These are phyloP conservation scores for Vitis labrusca DNA, from an alignment of 164 flowering plant species.

Conservation along the genomic window DNA sequence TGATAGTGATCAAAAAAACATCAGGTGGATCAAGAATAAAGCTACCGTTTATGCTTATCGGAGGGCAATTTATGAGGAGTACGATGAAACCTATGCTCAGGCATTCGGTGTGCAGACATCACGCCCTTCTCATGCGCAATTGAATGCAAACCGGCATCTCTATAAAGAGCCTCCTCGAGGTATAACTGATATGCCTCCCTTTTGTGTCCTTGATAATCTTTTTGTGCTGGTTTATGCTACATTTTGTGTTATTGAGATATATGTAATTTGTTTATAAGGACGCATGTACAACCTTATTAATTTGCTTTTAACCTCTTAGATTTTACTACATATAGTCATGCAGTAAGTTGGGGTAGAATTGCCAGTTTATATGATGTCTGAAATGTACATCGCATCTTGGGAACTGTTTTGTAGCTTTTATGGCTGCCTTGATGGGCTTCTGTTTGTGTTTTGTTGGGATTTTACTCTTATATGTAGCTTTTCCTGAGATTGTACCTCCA, in stretches of 20 bases:
- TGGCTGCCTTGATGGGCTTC: too few species aligned
- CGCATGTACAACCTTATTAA: too few species aligned
- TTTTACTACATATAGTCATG: too few species aligned
- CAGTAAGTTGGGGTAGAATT: too few species aligned
- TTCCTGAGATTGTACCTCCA: too few species aligned
- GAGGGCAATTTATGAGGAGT: slow-evolving; percentile 80
- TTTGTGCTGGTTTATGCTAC: not conserved
- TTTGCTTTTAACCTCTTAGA: too few species aligned
- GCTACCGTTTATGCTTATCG: slow-evolving; percentile 65
- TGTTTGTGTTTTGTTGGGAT: too few species aligned
- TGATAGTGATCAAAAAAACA: slow-evolving; percentile 24
- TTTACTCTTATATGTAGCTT: too few species aligned
- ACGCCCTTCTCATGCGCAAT: slow-evolving; percentile 32
- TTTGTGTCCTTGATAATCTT: not conserved
- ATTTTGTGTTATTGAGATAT: not conserved
- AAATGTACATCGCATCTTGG: too few species aligned
- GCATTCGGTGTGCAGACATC: slow-evolving; percentile 72
- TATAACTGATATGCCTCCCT: slow-evolving; percentile 16
- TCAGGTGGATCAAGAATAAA: slow-evolving; percentile 51
- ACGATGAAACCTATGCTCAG: slow-evolving; percentile 91
- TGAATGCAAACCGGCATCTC: slow-evolving; percentile 26
- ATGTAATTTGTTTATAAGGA: too few species aligned
- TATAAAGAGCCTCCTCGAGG: slow-evolving; percentile 50
- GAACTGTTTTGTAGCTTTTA: too few species aligned
- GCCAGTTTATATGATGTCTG: too few species aligned